phyloP scores from a whole-genome alignment of 208 protist genomes.

The Wallacemonas collosoma region DNA sequence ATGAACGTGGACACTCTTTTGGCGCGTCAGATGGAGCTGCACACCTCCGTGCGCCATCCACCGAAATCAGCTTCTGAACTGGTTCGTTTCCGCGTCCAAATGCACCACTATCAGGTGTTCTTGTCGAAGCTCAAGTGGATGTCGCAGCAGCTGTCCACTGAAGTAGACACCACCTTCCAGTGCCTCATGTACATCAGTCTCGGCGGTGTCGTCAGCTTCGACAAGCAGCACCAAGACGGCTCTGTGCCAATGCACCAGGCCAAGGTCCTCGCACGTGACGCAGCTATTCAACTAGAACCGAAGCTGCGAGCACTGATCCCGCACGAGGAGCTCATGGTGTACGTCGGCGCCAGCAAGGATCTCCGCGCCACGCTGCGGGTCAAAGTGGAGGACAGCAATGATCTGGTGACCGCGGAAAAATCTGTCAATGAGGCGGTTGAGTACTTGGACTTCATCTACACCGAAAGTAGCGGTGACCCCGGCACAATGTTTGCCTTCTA shows the following conservation, averaged over 20 bases:
- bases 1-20: constrained; percentile 78
- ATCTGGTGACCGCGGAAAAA: constrained; percentile 71
- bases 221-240: constrained; percentile 75
- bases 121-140: constrained; percentile 53
- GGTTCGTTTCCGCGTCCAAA: constrained; percentile 51
- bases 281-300: constrained; percentile 72
- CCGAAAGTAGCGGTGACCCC: constrained; percentile 38
- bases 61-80: constrained; percentile 67
- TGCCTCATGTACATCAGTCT: constrained; percentile 87
- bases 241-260: constrained; percentile 91
- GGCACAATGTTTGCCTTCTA: constrained; percentile 77
- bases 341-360: constrained; percentile 62
- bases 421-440: constrained; percentile 64
- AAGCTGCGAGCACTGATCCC: constrained; percentile 52
- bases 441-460: constrained; percentile 82
- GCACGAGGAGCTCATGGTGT: constrained; percentile 61
- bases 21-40: constrained; percentile 89
- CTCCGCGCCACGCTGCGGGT: constrained; percentile 76
- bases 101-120: constrained; percentile 67
- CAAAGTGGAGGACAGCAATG: constrained; percentile 90
- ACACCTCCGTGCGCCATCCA: constrained; percentile 73
- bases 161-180: constrained; percentile 78
- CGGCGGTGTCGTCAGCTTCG: constrained; percentile 74
- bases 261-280: constrained; percentile 79
- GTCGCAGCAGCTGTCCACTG: constrained; percentile 39